phyloP scores from a whole-genome alignment of 2,329 filamentous ascomycete species.

The Didymella lethalis region DNA sequence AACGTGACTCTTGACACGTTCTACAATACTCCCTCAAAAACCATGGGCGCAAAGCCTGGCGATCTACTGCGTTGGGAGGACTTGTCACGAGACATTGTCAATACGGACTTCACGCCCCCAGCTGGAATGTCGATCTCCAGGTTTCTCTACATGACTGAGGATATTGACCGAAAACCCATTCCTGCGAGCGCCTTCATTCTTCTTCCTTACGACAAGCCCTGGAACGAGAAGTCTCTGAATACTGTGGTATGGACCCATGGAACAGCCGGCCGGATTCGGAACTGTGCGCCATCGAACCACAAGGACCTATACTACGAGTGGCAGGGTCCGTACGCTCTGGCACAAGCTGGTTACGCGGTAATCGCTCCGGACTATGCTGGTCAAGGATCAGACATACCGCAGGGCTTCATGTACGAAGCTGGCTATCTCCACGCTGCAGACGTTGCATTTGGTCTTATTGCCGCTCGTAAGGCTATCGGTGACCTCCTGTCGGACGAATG shows the following conservation, averaged over 20 bases:
- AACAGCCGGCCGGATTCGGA: constrained; percentile 29
- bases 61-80: constrained; percentile 31
- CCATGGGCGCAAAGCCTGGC: constrained; percentile 25
- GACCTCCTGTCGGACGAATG: constrained; percentile 28
- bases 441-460: constrained; percentile 28
- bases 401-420: constrained; percentile 36
- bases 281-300: constrained; percentile 31
- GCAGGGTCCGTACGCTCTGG: constrained; percentile 28
- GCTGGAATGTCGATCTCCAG: constrained; percentile 31
- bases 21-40: constrained; percentile 29
- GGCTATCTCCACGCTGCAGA: constrained; percentile 33
- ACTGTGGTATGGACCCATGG: constrained; percentile 31
- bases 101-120: constrained; percentile 26
- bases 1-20: constrained; percentile 25
- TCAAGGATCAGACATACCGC: constrained; percentile 29
- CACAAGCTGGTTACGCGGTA: constrained; percentile 30
- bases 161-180: constrained; percentile 31
- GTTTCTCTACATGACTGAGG: constrained; percentile 35
- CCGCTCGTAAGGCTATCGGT: constrained; percentile 31
- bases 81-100: constrained; percentile 23
- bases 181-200: constrained; percentile 33
- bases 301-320: constrained; percentile 37
- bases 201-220: constrained; percentile 27
- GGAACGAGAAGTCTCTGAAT: constrained; percentile 25
- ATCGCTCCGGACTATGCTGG: constrained; percentile 33